Evolutionary conservation across 768 basidiomycete species (phyloP).

Genomic region (Collybiopsis luxurians): DNA sequence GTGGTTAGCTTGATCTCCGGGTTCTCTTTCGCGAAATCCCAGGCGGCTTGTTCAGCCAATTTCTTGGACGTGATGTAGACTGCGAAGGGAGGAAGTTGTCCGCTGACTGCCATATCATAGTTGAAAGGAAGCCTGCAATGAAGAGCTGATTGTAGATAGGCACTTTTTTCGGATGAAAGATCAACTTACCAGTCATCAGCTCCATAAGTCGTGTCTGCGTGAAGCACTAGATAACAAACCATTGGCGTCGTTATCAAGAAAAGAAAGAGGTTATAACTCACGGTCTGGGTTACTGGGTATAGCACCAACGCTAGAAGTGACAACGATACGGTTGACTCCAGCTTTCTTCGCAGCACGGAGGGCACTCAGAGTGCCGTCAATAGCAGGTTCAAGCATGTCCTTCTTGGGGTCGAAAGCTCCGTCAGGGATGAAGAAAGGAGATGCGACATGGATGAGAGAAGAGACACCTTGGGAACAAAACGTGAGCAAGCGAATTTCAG

Average conservation of each 20-base stretch:
- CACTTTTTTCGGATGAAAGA: neutral
- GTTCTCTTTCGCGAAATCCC: conserved; percentile 24
- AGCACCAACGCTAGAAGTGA: conserved; percentile 18
- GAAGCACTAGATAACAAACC: neutral
- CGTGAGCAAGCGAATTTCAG: neutral
- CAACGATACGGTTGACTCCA: conserved; percentile 16
- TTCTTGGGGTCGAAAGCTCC: conserved; percentile 14
- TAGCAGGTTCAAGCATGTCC: conserved; percentile 21
- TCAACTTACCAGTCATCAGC: conserved; percentile 6
- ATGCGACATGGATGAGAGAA: conserved; percentile 9
- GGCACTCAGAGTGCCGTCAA: conserved; percentile 18
- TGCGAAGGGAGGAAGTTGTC: conserved; percentile 3
- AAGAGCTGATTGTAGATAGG: neutral
- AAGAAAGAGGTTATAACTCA: neutral
- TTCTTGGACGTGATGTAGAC: conserved; percentile 25
- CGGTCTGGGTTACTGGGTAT: conserved; percentile 2
- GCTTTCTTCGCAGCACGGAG: conserved; percentile 19
- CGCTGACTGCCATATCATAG: conserved; percentile 15
- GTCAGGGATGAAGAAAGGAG: neutral
- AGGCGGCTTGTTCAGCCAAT: conserved; percentile 23
- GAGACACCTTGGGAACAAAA: neutral
- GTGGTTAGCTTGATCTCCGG: conserved; percentile 21
- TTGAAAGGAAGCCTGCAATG: conserved; percentile 15
- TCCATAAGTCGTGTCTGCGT: neutral
- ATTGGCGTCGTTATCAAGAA: neutral